Evolutionary conservation across 2,329 filamentous ascomycete genomes (phyloP).

Genomic region (Colletotrichum aenigma): DNA sequence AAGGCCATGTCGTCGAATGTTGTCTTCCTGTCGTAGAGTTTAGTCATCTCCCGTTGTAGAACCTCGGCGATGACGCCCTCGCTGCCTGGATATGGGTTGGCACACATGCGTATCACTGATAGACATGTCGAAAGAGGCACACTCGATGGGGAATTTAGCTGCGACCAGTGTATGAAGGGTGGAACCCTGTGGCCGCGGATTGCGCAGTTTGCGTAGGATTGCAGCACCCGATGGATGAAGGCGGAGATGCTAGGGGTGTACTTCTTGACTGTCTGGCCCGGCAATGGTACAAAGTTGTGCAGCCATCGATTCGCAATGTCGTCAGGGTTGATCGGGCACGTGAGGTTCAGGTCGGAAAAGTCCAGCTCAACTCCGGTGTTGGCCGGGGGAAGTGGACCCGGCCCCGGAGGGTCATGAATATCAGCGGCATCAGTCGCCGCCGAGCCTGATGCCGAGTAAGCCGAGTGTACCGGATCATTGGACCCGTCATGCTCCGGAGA

Average conservation of each 20-base stretch:
- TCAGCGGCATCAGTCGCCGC: neutral
- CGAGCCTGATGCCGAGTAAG: neutral
- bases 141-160: constrained; percentile 28
- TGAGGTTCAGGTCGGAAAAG: constrained; percentile 39
- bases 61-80: constrained; percentile 33
- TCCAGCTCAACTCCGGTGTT: constrained; percentile 24
- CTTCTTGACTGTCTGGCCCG: constrained; percentile 44
- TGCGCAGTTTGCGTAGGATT: constrained; percentile 43
- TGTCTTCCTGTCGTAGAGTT: constrained; percentile 31
- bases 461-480: neutral
- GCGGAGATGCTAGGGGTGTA: constrained; percentile 40
- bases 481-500: neutral
- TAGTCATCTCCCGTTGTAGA: constrained; percentile 47
- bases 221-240: constrained; percentile 46
- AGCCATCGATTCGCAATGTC: constrained; percentile 55
- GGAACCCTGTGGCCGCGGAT: constrained; percentile 40
- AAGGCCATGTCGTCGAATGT: constrained; percentile 30
- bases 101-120: constrained; percentile 43
- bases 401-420: neutral
- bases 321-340: constrained; percentile 50
- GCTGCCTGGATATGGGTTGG: constrained; percentile 36
- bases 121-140: constrained; percentile 44
- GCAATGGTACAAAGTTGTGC: constrained; percentile 47
- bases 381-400: neutral
- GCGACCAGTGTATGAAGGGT: constrained; percentile 48